Conservation (phyloP, 495 filamentous ascomycete species). For the Eremomyces bilateralis region DNA sequence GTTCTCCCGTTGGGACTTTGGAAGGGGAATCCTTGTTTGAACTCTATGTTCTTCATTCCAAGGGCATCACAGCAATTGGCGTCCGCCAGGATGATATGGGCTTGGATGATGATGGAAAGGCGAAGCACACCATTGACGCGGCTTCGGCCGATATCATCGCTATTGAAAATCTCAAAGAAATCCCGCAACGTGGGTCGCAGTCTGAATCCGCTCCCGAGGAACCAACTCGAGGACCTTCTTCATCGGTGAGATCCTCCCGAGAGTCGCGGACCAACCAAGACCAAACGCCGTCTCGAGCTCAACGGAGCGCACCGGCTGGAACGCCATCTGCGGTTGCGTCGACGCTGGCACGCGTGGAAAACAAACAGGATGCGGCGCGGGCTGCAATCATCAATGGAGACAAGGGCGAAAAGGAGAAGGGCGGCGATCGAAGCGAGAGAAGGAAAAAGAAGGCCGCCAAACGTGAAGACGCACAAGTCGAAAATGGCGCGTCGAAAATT, state of each 20-base stretch:
- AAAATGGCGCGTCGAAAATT: conserved; percentile 10
- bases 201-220: conserved; percentile 30
- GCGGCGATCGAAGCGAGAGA: conserved; percentile 36
- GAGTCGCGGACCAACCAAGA: conserved; percentile 17
- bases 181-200: conserved; percentile 12
- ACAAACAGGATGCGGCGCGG: conserved; percentile 21
- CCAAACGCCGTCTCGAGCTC: conserved; percentile 19
- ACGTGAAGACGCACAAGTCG: conserved; percentile 4
- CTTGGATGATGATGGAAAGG: conserved; percentile 70
- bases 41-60: conserved; percentile 92
- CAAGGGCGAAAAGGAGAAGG: conserved; percentile 25
- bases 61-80: conserved; percentile 68
- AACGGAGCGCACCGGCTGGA: not conserved
- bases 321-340: conserved; percentile 13
- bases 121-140: conserved; percentile 53
- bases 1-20: conserved; percentile 30
- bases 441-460: conserved; percentile 25
- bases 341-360: conserved; percentile 15
- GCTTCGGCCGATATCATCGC: conserved; percentile 37
- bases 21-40: conserved; percentile 56
- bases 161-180: conserved; percentile 27
- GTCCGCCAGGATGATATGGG: conserved; percentile 77
- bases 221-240: conserved; percentile 8
- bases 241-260: conserved; percentile 6
- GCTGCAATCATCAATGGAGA: conserved; percentile 20